Evolutionary conservation across 2,329 filamentous ascomycete genomes (phyloP).

Genomic region (Zelopaecilomyces penicillatus): DNA sequence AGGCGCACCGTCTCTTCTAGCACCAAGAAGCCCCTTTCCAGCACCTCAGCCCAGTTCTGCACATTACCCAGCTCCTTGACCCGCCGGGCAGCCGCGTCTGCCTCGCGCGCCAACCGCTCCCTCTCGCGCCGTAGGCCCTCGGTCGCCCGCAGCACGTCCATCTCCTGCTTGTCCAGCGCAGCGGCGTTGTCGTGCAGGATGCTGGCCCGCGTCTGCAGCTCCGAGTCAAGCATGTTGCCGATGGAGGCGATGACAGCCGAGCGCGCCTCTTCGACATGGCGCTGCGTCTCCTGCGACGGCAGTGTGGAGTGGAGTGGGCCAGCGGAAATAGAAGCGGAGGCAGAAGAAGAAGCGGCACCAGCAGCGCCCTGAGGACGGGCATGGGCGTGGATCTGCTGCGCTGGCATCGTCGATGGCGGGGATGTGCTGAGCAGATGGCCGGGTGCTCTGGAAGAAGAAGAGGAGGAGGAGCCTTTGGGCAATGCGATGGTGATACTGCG

Average conservation of each 20-base stretch:
- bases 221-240: constrained; percentile 60
- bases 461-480: too few species aligned
- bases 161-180: constrained; percentile 59
- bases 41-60: constrained; percentile 81
- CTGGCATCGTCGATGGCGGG: too few species aligned
- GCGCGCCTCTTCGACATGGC: constrained; percentile 48
- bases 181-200: constrained; percentile 62
- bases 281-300: constrained; percentile 34
- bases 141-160: constrained; percentile 53
- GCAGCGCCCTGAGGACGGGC: too few species aligned
- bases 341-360: not conserved
- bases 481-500: too few species aligned
- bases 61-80: constrained; percentile 75
- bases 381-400: too few species aligned
- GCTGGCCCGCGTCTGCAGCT: constrained; percentile 58
- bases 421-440: too few species aligned
- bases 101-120: constrained; percentile 56
- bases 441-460: too few species aligned
- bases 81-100: constrained; percentile 51
- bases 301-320: constrained; percentile 23
- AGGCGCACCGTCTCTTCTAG: constrained; percentile 57
- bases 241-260: constrained; percentile 53
- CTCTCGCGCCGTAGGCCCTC: constrained; percentile 54
- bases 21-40: constrained; percentile 59
- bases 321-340: not conserved